Percentiles rank a stretch among this genome's conserved stretches.
Evolutionary conservation across 2,329 filamentous ascomycete species (phyloP).

Genomic region (Xylariaceae sp.): DNA sequence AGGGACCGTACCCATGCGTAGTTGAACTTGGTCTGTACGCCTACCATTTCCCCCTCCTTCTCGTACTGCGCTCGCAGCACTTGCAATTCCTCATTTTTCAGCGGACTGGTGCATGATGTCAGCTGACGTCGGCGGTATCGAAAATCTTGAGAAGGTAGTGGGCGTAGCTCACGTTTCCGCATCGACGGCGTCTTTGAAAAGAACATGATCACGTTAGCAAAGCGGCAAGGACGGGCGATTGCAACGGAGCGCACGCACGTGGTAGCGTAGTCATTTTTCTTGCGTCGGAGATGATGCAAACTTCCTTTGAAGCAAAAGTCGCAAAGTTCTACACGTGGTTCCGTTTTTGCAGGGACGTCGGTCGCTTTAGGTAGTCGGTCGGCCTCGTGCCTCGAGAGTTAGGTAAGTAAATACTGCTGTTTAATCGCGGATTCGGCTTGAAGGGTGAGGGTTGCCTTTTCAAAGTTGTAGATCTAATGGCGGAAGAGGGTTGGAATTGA

Average conservation of each 20-base stretch:
- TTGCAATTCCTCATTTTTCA: constrained; percentile 86
- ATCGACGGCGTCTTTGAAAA: constrained; percentile 78
- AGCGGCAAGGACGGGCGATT: background rate
- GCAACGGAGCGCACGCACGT: constrained; percentile 22
- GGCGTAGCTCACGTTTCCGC: constrained; percentile 72
- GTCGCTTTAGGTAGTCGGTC: background rate
- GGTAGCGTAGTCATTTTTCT: constrained; percentile 30
- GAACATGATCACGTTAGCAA: constrained; percentile 9
- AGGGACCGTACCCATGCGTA: constrained; percentile 77
- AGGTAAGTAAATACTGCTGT: background rate
- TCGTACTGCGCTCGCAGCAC: constrained; percentile 93
- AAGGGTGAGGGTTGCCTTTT: background rate
- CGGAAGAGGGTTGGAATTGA: background rate
- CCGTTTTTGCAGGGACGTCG: background rate
- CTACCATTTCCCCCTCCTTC: constrained; percentile 94
- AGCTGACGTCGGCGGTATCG: constrained; percentile 7
- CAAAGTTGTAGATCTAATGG: background rate
- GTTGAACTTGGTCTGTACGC: constrained; percentile 98
- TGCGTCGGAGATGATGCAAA: background rate
- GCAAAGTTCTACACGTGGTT: background rate
- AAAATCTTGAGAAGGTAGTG: background rate
- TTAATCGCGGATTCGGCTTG: background rate
- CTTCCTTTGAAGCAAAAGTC: background rate
- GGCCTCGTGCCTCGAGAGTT: background rate
- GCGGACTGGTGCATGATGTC: constrained; percentile 51